Percentiles rank a stretch among this genome's conserved stretches.
phyloP scores from a whole-genome alignment of 306 rosid species.

The Acacia confusa region DNA sequence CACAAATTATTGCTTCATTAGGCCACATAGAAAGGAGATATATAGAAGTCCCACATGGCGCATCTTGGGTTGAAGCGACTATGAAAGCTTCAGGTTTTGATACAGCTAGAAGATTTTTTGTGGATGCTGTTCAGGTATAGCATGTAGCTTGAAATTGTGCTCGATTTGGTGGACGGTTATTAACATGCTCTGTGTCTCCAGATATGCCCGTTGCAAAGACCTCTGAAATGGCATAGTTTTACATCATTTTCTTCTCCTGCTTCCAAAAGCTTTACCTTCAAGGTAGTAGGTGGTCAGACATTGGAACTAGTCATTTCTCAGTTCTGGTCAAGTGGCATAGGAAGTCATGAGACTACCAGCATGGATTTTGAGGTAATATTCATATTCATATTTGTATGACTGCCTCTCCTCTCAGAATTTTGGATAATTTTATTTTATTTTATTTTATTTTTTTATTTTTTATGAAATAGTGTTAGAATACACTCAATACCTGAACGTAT shows the following conservation, averaged over 20 bases:
- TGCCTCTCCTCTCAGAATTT: background rate
- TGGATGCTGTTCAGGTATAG: conserved; percentile 87
- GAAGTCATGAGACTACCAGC: conserved; percentile 71
- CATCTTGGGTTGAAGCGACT: conserved; percentile 90
- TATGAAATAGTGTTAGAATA: too few species aligned
- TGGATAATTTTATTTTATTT: conserved; percentile 22
- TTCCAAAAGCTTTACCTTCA: conserved; percentile 75
- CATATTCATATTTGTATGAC: conserved; percentile 22
- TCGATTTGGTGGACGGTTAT: conserved; percentile 24
- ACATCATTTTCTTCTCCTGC: conserved; percentile 76
- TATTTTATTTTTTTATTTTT: too few species aligned
- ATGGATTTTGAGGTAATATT: conserved; percentile 88
- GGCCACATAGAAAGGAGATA: conserved; percentile 93
- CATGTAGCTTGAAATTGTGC: conserved; percentile 22
- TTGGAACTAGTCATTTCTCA: conserved; percentile 85
- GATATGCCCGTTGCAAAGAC: conserved; percentile 85
- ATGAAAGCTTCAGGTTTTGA: conserved; percentile 85
- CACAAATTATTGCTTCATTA: conserved; percentile 38
- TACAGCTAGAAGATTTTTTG: conserved; percentile 75
- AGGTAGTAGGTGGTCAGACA: conserved; percentile 87
- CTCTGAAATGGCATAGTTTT: conserved; percentile 78
- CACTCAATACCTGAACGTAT: too few species aligned
- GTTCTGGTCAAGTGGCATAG: conserved; percentile 96
- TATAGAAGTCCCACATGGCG: conserved; percentile 83
- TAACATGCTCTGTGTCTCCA: conserved; percentile 52